Evolutionary conservation across 192 early-diverging fungal genomes (phyloP).

Genomic region (Podila horticola): DNA sequence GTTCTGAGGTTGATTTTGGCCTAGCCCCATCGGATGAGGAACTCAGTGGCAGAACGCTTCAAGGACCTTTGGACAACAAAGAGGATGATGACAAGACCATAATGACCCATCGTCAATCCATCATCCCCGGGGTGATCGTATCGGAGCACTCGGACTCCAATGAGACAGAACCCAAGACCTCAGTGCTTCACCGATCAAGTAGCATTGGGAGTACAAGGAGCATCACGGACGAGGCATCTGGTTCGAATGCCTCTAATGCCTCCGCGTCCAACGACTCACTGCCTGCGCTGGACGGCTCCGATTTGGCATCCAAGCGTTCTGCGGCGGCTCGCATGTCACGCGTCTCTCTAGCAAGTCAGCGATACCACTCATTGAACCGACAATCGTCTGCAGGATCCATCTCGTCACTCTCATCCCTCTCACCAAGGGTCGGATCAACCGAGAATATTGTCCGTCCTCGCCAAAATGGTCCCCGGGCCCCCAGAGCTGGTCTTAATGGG

Average conservation of each 20-base stretch:
- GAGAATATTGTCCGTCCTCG: constrained; percentile 26
- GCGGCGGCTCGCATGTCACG: constrained; percentile 40
- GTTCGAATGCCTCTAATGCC: neutral
- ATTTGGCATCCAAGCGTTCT: constrained; percentile 18
- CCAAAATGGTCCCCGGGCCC: constrained; percentile 2
- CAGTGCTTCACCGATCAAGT: neutral
- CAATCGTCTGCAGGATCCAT: constrained; percentile 32
- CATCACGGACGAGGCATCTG: neutral
- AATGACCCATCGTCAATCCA: neutral
- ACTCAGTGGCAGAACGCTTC: too few relatives aligned
- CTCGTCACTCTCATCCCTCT: constrained; percentile 15
- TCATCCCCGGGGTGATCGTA: constrained; percentile 38
- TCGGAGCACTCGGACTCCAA: constrained; percentile 20
- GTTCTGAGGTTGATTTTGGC: too few relatives aligned
- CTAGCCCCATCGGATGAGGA: too few relatives aligned
- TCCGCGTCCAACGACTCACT: constrained; percentile 7
- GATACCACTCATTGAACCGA: constrained; percentile 37
- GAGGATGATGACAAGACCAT: constrained; percentile 1
- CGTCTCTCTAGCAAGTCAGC: constrained; percentile 35
- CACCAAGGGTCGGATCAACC: constrained; percentile 1
- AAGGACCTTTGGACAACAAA: neutral
- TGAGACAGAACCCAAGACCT: neutral
- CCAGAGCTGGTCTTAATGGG: neutral
- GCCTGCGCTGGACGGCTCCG: neutral
- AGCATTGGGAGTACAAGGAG: neutral